Base-by-base conservation (phyloP, 495 filamentous ascomycete species). In the Penicillium pulvis region DNA sequence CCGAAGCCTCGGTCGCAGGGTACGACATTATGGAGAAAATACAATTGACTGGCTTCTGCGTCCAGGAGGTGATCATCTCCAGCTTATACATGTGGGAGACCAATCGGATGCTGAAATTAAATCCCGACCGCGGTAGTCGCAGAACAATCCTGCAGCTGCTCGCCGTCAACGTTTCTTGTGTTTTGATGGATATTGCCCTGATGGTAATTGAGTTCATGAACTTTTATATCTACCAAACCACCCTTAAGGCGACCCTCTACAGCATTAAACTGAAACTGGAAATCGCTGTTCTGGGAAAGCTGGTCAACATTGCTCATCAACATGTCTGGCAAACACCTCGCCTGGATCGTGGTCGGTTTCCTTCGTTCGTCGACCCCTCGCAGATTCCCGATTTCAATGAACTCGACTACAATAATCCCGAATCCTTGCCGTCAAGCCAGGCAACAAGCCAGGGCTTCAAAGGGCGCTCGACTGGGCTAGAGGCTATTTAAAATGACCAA, bases 21-120 rank as follows among this genome's bases (percentile, higher is more conserved):
- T 70, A 70, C 49, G 62, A 70, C 56, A 28, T 70, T 8, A 70
- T 70, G 67, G 67, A 70, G 51, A 70, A 70, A 46, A 28, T 70
- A 2, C 67, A 70, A 35, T 44, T 70, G 16, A 68, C 67, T 8
- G 67, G 67, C 0, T 70, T 70, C 56, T 70, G 65, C 39, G 65
- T 70, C 24, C 67, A 70, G 49, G 67, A 70, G 49, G 62, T 70
- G 3, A 70, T 70, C 33, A 66, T 70, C 36, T 70, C 67, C 10
- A 59, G 62, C 45, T 30, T 70, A 24, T 70, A 70, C 51, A 66
- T 70, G 67, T 68, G 65, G 67, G 65, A 68, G 48, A 70, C 67
- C 12, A 66, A 68, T 48, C 65, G 67, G 19, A 68, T 70, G 65
- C 19, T 70, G 47, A 60, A 63, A 31, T 12, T 60, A n/a, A 64